Percentiles rank a stretch among this genome's conserved stretches.
Conservation (phyloP, 148 eudicot genomes). For the Vaccinium darrowii region DNA sequence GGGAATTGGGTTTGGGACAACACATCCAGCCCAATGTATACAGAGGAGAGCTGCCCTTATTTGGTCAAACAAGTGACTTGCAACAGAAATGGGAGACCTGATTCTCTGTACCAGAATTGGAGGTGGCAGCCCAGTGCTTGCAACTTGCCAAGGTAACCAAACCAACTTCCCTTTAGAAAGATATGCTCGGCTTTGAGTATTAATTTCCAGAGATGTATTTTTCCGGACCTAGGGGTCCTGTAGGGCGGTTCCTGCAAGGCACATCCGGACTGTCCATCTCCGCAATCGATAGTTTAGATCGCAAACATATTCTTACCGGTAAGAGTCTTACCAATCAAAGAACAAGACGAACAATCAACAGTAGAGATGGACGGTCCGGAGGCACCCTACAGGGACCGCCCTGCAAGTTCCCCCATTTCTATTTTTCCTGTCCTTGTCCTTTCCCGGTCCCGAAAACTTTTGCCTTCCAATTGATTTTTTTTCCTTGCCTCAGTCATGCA, state of each 20-base stretch:
- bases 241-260: too few species aligned
- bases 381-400: too few species aligned
- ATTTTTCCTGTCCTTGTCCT: not conserved
- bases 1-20: conserved; percentile 89
- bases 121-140: conserved; percentile 89
- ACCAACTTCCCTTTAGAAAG: not conserved
- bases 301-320: too few species aligned
- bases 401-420: too few species aligned
- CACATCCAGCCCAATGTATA: conserved; percentile 49
- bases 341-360: too few species aligned
- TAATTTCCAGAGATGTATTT: not conserved
- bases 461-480: not conserved
- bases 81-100: conserved; percentile 77
- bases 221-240: not conserved
- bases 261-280: too few species aligned
- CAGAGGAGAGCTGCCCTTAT: conserved; percentile 65
- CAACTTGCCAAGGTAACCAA: conserved; percentile 72
- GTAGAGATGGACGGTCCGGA: too few species aligned
- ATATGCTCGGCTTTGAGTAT: not conserved
- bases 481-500: not conserved
- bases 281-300: too few species aligned
- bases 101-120: conserved; percentile 74
- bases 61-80: conserved; percentile 85
- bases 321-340: too few species aligned
- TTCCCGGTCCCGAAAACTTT: not conserved